These are phyloP conservation scores for Epichloe baconii DNA, from an alignment of 2,329 filamentous ascomycete genomes.

Conservation along the genomic window DNA sequence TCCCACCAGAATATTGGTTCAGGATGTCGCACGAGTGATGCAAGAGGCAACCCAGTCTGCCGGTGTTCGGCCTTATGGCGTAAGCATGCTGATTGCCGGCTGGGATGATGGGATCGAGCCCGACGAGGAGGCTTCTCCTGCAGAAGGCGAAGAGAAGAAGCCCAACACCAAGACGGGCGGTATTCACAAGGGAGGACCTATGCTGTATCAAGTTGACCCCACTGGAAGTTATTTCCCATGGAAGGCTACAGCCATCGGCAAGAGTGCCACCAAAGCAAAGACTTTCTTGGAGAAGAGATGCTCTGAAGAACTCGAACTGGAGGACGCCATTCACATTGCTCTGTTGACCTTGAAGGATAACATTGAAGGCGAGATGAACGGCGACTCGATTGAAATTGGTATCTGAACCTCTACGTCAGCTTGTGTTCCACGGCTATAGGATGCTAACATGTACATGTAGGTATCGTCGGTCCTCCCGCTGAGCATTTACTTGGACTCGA, in stretches of 20 bases:
- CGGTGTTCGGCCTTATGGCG: conserved; percentile 92
- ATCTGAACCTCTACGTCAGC: conserved; percentile 19
- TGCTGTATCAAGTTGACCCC: conserved; percentile 98
- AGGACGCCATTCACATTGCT: conserved; percentile 97
- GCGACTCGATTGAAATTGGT: conserved; percentile 97
- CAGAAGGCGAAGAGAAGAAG: conserved; percentile 60
- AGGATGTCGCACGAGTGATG: conserved; percentile 95
- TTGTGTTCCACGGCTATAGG: not conserved
- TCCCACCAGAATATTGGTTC: conserved; percentile 96
- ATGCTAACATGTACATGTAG: conserved; percentile 30
- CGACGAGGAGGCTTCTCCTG: conserved; percentile 49
- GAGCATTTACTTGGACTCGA: conserved; percentile 86
- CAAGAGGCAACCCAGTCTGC: conserved; percentile 98
- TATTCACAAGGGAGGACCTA: conserved; percentile 88
- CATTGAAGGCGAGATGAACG: conserved; percentile 98
- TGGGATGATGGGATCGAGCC: conserved; percentile 97
- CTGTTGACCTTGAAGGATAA: conserved; percentile 96
- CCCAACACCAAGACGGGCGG: conserved; percentile 79
- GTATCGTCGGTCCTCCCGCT: conserved; percentile 89
- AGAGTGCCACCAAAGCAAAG: conserved; percentile 96
- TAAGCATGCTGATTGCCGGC: conserved; percentile 86
- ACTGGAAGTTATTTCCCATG: conserved; percentile 97
- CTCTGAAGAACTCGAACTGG: conserved; percentile 89
- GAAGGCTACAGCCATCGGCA: conserved; percentile 98
- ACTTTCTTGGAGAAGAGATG: conserved; percentile 99